Percentiles rank a stretch among this genome's conserved stretches.
phyloP scores from a whole-genome alignment of 2,329 filamentous ascomycete genomes.

The Fonsecaea pedrosoi region DNA sequence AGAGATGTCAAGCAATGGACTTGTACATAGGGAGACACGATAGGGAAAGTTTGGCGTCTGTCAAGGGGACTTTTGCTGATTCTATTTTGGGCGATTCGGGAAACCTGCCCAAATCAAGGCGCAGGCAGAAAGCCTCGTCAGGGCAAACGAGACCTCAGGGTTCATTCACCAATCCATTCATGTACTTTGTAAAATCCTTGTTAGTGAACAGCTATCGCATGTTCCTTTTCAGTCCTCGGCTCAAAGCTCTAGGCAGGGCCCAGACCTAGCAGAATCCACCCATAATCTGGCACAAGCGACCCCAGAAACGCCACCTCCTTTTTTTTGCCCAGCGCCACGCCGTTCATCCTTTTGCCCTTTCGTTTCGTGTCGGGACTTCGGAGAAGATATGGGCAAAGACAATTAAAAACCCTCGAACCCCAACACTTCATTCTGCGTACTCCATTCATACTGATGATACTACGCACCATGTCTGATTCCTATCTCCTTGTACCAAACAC shows the following conservation, averaged over 20 bases:
- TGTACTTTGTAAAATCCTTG: not conserved
- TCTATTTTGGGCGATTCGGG: not conserved
- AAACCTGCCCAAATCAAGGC: not conserved
- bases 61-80: not conserved
- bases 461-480: not conserved
- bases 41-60: not conserved
- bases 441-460: not conserved
- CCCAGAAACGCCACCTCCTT: conserved; percentile 1
- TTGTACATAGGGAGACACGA: not conserved
- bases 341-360: not conserved
- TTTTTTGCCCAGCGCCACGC: not conserved
- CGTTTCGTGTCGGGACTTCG: not conserved
- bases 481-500: not conserved
- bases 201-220: not conserved
- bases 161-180: not conserved
- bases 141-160: not conserved
- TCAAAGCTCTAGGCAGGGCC: not conserved
- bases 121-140: not conserved
- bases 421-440: not conserved
- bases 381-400: not conserved
- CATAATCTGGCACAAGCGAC: conserved; percentile 5
- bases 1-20: not conserved
- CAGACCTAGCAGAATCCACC: not conserved
- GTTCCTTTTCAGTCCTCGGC: not conserved
- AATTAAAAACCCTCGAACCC: not conserved